These are phyloP conservation scores for Terana coerulea DNA, from an alignment of 768 basidiomycete genomes.

Conservation along the genomic window DNA sequence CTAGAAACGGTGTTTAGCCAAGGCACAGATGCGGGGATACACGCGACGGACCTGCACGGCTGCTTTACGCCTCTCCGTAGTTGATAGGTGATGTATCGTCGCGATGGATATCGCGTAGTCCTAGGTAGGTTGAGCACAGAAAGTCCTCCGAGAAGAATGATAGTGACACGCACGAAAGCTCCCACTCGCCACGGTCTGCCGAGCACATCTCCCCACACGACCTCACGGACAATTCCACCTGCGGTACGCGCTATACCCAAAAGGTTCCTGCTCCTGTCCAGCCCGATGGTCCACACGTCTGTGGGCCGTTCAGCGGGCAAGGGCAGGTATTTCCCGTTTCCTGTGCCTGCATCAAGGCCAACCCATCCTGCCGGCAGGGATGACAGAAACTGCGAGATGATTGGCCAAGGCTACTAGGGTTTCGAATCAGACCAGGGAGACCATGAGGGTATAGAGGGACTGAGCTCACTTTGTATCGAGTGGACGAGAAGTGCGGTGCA, in stretches of 20 bases:
- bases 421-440: not conserved
- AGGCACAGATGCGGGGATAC: not conserved
- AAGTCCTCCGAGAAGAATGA: not conserved
- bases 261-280: conserved; percentile 80
- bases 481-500: conserved; percentile 83
- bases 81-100: conserved; percentile 94
- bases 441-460: not conserved
- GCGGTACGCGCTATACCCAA: conserved; percentile 71
- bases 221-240: conserved; percentile 57
- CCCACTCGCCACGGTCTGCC: conserved; percentile 70
- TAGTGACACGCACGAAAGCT: conserved; percentile 66
- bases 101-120: conserved; percentile 97
- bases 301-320: conserved; percentile 59
- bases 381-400: conserved; percentile 72
- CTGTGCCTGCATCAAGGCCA: conserved; percentile 93
- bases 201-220: conserved; percentile 78
- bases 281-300: conserved; percentile 69
- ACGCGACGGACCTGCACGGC: conserved; percentile 62
- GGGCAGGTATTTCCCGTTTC: conserved; percentile 96
- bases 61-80: conserved; percentile 61
- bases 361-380: conserved; percentile 72
- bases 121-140: conserved; percentile 35
- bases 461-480: conserved; percentile 63
- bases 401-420: conserved; percentile 75
- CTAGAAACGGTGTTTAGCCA: conserved; percentile 31